Evolutionary conservation across 2,329 filamentous ascomycete genomes (phyloP).

Genomic region (Pyrenochaeta sp.): DNA sequence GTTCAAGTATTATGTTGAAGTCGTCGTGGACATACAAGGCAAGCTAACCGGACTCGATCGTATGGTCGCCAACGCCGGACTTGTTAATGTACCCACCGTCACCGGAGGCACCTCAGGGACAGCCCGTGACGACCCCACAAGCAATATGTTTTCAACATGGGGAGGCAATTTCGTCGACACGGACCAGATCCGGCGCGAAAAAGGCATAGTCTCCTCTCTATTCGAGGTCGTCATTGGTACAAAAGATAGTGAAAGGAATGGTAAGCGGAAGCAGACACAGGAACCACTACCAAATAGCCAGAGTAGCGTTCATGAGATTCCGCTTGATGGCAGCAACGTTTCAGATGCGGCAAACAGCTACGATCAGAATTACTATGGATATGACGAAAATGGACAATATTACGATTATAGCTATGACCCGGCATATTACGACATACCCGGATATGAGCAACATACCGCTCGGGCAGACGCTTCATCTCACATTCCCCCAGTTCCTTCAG

Average conservation of each 20-base stretch:
- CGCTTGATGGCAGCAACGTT: conserved; percentile 23
- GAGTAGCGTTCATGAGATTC: conserved; percentile 33
- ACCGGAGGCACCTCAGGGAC: conserved; percentile 52
- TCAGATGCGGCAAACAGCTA: conserved; percentile 27
- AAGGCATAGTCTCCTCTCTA: conserved; percentile 85
- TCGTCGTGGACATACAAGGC: conserved; percentile 90
- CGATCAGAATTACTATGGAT: conserved; percentile 39
- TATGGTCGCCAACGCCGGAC: conserved; percentile 64
- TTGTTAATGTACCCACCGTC: conserved; percentile 57
- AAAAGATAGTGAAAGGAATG: conserved; percentile 71
- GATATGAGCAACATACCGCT: conserved; percentile 36
- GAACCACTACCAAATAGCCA: conserved; percentile 15
- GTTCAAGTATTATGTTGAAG: conserved; percentile 93
- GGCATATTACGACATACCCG: conserved; percentile 40
- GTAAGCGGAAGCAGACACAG: conserved; percentile 52
- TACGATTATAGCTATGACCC: conserved; percentile 46
- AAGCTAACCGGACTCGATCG: conserved; percentile 80
- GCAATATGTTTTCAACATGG: conserved; percentile 62
- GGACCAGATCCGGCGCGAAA: conserved; percentile 83
- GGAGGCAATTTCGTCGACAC: conserved; percentile 84
- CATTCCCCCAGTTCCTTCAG: conserved; percentile 62
- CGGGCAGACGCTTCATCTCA: conserved; percentile 57
- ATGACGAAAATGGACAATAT: conserved; percentile 43
- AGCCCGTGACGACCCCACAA: conserved; percentile 48
- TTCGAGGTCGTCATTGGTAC: conserved; percentile 92